These are phyloP conservation scores for Dicorynia guianensis DNA, from an alignment of 306 rosid genomes.

Conservation along the genomic window DNA sequence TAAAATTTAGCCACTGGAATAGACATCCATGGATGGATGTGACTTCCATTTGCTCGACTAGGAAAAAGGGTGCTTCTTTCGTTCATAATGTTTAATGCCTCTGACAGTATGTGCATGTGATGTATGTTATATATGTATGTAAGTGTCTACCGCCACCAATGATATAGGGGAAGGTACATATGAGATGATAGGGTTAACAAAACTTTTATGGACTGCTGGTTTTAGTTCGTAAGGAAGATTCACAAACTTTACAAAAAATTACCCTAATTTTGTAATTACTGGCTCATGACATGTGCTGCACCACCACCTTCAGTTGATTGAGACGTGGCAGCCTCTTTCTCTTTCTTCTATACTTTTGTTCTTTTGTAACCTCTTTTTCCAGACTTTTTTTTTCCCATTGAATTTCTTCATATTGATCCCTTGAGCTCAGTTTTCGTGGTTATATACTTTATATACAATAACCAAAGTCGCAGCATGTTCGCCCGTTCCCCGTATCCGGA, in stretches of 20 bases:
- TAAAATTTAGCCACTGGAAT: slow-evolving; percentile 55
- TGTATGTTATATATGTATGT: slow-evolving; percentile 43
- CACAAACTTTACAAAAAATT: slow-evolving; percentile 51
- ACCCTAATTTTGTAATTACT: slow-evolving; percentile 60
- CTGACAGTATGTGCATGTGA: slow-evolving; percentile 63
- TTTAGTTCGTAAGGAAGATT: slow-evolving; percentile 57
- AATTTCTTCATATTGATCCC: slow-evolving; percentile 4
- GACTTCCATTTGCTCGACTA: slow-evolving; percentile 52
- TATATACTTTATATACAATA: slow-evolving; percentile 8
- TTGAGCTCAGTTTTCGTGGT: slow-evolving; percentile 21
- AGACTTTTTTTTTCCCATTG: slow-evolving; percentile 7
- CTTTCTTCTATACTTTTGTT: slow-evolving; percentile 44
- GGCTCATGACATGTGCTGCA: slow-evolving; percentile 68
- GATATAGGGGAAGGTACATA: slow-evolving; percentile 53
- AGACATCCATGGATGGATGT: slow-evolving; percentile 66
- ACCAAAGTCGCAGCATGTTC: slow-evolving; percentile 23
- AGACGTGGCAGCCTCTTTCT: slow-evolving; percentile 51
- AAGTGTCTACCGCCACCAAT: slow-evolving; percentile 45
- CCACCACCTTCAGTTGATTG: slow-evolving; percentile 52
- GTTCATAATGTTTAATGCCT: slow-evolving; percentile 54
- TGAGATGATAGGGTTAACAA: slow-evolving; percentile 51
- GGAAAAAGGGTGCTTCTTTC: slow-evolving; percentile 40
- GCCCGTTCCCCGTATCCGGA: slow-evolving; percentile 18
- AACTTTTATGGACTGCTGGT: slow-evolving; percentile 61
- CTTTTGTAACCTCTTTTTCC: slow-evolving; percentile 33